phyloP scores from a whole-genome alignment of 1,284 basidiomycete genomes.

The Meira nashicola region DNA sequence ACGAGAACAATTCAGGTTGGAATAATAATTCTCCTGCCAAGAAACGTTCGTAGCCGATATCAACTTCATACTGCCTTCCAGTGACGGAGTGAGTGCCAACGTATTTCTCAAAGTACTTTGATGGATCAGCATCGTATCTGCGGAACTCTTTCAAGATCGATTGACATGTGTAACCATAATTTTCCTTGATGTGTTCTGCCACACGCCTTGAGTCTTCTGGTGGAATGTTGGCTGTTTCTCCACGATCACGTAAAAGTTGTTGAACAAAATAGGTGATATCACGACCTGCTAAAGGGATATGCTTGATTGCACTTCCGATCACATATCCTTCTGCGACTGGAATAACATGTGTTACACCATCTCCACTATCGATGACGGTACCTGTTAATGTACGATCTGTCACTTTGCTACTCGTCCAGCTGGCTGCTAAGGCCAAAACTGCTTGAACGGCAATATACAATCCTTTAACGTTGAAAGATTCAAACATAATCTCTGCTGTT shows the following conservation, averaged over 20 bases:
- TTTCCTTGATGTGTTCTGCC: constrained; percentile 93
- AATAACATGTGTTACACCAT: constrained; percentile 96
- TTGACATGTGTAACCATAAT: constrained; percentile 91
- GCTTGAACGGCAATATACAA: constrained; percentile 98
- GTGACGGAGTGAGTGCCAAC: constrained; percentile 91
- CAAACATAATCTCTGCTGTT: constrained; percentile 99
- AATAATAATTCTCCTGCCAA: constrained; percentile 99
- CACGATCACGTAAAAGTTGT: constrained; percentile 90
- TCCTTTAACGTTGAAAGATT: constrained; percentile 96
- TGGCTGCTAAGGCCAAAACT: constrained; percentile 95
- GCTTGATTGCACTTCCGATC: constrained; percentile 97
- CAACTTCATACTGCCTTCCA: constrained; percentile 79
- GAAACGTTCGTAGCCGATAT: constrained; percentile 98
- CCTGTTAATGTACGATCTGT: constrained; percentile 90
- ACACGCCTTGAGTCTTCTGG: constrained; percentile 93
- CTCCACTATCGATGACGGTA: constrained; percentile 96
- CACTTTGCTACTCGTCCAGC: constrained; percentile 90
- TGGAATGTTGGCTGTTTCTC: constrained; percentile 81
- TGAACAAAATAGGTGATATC: constrained; percentile 97
- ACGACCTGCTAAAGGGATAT: constrained; percentile 95
- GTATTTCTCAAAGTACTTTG: constrained; percentile 91
- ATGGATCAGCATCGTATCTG: constrained; percentile 93
- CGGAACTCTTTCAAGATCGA: constrained; percentile 99
- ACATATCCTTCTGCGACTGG: constrained; percentile 96
- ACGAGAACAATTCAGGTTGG: constrained; percentile 97